A percentile compares a stretch with the other conserved stretches of the same genome.
Evolutionary conservation across 768 basidiomycete species (phyloP).

Genomic region (Amanita muscaria): DNA sequence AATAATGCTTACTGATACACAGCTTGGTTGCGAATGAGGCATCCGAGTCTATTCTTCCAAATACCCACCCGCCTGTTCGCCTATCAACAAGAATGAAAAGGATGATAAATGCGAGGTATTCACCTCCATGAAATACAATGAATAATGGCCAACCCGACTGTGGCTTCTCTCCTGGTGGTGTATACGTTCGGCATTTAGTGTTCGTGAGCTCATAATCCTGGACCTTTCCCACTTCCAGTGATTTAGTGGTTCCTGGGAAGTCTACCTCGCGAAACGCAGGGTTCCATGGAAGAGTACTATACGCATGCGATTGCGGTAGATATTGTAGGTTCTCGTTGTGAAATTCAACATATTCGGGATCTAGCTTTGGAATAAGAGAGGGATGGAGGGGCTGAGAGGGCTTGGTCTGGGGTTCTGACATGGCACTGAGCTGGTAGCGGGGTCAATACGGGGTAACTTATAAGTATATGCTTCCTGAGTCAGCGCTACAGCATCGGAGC

Average conservation of each 20-base stretch:
- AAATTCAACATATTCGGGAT: slow-evolving; percentile 59
- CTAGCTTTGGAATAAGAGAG: slow-evolving; percentile 45
- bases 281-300: slow-evolving; percentile 54
- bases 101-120: slow-evolving; percentile 8
- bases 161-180: slow-evolving; percentile 45
- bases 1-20: slow-evolving; percentile 36
- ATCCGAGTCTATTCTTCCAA: slow-evolving; percentile 55
- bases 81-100: background rate
- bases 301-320: slow-evolving; percentile 42
- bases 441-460: no score
- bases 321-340: slow-evolving; percentile 43
- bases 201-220: no score
- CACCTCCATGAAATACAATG: slow-evolving; percentile 70
- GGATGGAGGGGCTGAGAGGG: slow-evolving; percentile 49
- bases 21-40: slow-evolving; percentile 52
- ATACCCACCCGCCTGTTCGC: slow-evolving; percentile 61
- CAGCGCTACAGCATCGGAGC: no score
- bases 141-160: slow-evolving; percentile 62
- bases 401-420: no score
- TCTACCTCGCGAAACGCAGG: slow-evolving; percentile 43
- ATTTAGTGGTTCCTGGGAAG: slow-evolving; percentile 48
- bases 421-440: no score
- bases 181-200: slow-evolving; percentile 54
- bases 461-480: no score
- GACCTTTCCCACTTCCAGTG: slow-evolving; percentile 50